Evolutionary conservation across 495 filamentous ascomycete species (phyloP).

Genomic region (Elasticomyces elasticus): DNA sequence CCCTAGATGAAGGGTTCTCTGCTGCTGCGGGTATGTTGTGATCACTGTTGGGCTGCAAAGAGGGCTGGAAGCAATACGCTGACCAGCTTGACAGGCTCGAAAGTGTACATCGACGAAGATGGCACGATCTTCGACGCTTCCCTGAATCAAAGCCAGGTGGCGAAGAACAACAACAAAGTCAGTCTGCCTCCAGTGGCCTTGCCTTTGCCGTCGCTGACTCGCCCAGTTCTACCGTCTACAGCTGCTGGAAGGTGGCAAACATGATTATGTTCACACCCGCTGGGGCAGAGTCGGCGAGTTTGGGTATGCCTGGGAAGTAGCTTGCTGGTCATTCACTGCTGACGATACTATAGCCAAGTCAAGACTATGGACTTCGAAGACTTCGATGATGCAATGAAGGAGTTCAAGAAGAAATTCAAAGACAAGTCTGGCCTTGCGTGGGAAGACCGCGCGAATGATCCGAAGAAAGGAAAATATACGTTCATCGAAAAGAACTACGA

Average conservation of each 20-base stretch:
- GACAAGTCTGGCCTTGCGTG: constrained; percentile 4
- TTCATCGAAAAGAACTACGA: constrained; percentile 65
- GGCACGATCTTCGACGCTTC: constrained; percentile 53
- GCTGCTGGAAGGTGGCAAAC: neutral
- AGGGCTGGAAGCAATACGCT: too few species aligned
- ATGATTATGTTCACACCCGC: neutral
- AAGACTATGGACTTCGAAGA: constrained; percentile 1
- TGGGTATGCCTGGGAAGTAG: constrained; percentile 43
- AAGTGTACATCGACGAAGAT: constrained; percentile 1
- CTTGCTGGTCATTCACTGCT: neutral
- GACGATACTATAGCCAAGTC: neutral
- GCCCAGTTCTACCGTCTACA: constrained; percentile 25
- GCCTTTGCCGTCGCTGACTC: neutral
- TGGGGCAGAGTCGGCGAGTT: constrained; percentile 34
- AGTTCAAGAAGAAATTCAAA: constrained; percentile 69
- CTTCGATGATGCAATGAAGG: constrained; percentile 38
- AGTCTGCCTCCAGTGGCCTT: neutral
- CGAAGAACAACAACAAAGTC: constrained; percentile 31
- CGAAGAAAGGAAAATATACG: constrained; percentile 60
- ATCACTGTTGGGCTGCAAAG: neutral
- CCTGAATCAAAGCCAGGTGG: constrained; percentile 49
- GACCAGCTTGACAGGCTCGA: neutral
- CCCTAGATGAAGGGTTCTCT: neutral
- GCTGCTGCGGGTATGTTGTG: neutral
- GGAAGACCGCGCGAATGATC: constrained; percentile 43